phyloP scores from a whole-genome alignment of 768 basidiomycete genomes.

The Collybiopsis confluens region DNA sequence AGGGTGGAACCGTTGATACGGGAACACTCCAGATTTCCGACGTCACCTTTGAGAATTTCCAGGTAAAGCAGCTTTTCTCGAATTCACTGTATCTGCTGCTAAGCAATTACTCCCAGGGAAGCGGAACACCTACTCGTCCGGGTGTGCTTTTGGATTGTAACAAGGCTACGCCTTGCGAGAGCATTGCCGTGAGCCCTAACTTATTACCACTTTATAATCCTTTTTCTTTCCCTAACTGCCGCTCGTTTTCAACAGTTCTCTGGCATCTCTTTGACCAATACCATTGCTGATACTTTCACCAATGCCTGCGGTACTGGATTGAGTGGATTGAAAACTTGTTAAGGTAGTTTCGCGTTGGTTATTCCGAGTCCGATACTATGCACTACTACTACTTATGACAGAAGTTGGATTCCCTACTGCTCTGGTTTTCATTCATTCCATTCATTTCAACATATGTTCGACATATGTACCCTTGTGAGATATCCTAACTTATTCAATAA shows the following conservation, averaged over 20 bases:
- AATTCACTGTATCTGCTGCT: background rate
- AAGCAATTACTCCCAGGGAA: slow-evolving; percentile 11
- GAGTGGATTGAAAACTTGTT: slow-evolving; percentile 6
- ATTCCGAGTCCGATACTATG: background rate
- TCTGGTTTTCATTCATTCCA: no score
- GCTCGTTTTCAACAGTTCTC: slow-evolving; percentile 8
- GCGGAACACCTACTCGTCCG: slow-evolving; percentile 18
- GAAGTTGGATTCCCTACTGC: no score
- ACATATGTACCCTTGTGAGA: no score
- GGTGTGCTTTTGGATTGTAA: slow-evolving; percentile 19
- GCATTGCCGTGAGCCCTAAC: slow-evolving; percentile 11
- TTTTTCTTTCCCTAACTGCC: background rate
- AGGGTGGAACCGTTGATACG: slow-evolving; percentile 10
- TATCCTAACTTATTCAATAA: no score
- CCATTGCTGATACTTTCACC: slow-evolving; percentile 13
- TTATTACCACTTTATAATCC: background rate
- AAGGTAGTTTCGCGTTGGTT: no score
- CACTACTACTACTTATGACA: no score
- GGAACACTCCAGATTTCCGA: slow-evolving; percentile 12
- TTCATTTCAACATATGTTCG: no score
- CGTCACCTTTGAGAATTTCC: slow-evolving; percentile 12
- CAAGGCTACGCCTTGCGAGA: slow-evolving; percentile 16
- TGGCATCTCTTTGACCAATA: slow-evolving; percentile 9
- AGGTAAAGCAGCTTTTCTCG: slow-evolving; percentile 4
- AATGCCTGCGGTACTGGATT: slow-evolving; percentile 19